Evolutionary conservation across 305 asterid species (phyloP).

Genomic region (Fraxinus albicans): DNA sequence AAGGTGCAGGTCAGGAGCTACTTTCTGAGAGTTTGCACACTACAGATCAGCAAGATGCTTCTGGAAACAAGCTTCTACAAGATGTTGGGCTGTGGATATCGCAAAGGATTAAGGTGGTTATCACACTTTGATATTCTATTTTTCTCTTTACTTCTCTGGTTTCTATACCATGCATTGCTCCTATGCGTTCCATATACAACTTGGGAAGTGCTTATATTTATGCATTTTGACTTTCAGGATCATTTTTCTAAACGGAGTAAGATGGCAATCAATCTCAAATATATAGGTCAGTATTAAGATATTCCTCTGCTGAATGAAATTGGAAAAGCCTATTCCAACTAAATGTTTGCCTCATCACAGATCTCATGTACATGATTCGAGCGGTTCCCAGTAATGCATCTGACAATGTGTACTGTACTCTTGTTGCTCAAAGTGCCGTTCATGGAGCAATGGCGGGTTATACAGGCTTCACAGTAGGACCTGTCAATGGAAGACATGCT

Average conservation of each 20-base stretch:
- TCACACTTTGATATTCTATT: neutral
- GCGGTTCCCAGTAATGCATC: slow-evolving; percentile 85
- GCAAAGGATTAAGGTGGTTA: slow-evolving; percentile 58
- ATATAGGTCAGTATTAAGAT: slow-evolving; percentile 51
- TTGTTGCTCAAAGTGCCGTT: slow-evolving; percentile 83
- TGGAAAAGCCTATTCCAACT: neutral
- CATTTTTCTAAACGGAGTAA: slow-evolving; percentile 60
- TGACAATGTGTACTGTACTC: slow-evolving; percentile 81
- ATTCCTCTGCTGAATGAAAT: neutral
- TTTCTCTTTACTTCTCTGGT: neutral
- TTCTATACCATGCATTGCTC: neutral
- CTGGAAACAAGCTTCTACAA: slow-evolving; percentile 69
- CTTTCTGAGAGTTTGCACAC: slow-evolving; percentile 50
- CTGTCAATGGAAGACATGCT: slow-evolving; percentile 63
- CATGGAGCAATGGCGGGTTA: slow-evolving; percentile 98
- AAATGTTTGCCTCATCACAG: slow-evolving; percentile 29
- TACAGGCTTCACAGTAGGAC: slow-evolving; percentile 76
- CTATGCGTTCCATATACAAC: neutral
- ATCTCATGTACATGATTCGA: slow-evolving; percentile 88
- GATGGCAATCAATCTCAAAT: slow-evolving; percentile 63
- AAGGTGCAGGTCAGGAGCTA: slow-evolving; percentile 87
- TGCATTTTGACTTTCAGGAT: slow-evolving; percentile 41
- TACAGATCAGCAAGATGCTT: slow-evolving; percentile 50
- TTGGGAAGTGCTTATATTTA: neutral
- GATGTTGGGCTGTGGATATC: slow-evolving; percentile 85